These are phyloP conservation scores for Alternaria panax DNA, from an alignment of 2,329 filamentous ascomycete species.

Conservation along the genomic window DNA sequence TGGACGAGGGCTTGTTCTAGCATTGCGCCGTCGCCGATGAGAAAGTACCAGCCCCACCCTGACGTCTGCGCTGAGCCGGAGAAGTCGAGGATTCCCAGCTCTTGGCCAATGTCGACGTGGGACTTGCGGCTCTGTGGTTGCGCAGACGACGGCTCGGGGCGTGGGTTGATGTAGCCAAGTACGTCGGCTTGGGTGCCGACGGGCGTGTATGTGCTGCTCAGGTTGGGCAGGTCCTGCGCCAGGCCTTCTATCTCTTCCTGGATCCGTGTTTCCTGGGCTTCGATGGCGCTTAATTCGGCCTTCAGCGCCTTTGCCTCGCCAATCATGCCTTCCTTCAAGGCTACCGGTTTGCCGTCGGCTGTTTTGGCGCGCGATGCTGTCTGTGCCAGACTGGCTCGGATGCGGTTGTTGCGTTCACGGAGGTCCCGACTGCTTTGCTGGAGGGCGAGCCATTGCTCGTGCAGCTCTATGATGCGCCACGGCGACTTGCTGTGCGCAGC, in stretches of 20 bases:
- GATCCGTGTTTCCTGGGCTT: slow-evolving; percentile 67
- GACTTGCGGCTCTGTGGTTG: slow-evolving; percentile 66
- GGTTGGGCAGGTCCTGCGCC: slow-evolving; percentile 82
- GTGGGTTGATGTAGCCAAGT: slow-evolving; percentile 80
- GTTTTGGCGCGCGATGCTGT: slow-evolving; percentile 39
- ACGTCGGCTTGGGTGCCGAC: slow-evolving; percentile 70
- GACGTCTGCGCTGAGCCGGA: slow-evolving; percentile 78
- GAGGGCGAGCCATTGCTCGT: slow-evolving; percentile 56
- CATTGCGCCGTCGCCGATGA: slow-evolving; percentile 87
- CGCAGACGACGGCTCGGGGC: slow-evolving; percentile 55
- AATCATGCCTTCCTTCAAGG: slow-evolving; percentile 62
- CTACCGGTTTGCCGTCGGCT: slow-evolving; percentile 45
- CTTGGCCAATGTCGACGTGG: slow-evolving; percentile 84
- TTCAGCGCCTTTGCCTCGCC: slow-evolving; percentile 72
- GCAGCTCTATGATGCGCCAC: slow-evolving; percentile 60
- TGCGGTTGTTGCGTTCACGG: slow-evolving; percentile 70
- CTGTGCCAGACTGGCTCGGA: slow-evolving; percentile 63
- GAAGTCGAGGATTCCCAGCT: slow-evolving; percentile 93
- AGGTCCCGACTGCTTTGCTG: slow-evolving; percentile 68
- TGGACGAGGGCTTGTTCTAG: slow-evolving; percentile 94
- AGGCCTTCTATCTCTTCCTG: slow-evolving; percentile 73
- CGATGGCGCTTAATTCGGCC: slow-evolving; percentile 65
- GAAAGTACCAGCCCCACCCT: slow-evolving; percentile 98
- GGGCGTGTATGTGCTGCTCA: slow-evolving; percentile 80
- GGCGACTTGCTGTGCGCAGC: slow-evolving; percentile 60